These are phyloP conservation scores for Kwoniella mangroviensis DNA, from an alignment of 768 basidiomycete species.

Conservation along the genomic window DNA sequence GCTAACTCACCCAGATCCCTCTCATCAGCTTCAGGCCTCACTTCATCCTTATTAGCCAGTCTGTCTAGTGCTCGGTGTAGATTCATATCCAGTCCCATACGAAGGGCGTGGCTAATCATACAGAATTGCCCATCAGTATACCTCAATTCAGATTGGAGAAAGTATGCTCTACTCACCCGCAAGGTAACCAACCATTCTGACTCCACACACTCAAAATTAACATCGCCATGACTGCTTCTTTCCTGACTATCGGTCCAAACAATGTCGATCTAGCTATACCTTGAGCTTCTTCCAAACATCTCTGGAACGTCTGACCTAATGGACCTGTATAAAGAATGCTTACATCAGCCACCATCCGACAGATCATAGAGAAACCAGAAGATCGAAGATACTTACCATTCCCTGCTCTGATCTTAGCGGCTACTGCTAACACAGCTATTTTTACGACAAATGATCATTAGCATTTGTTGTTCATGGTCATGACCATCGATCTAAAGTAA, in stretches of 20 bases:
- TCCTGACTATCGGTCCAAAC: constrained; percentile 89
- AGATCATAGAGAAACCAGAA: background rate
- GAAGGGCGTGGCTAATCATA: constrained; percentile 73
- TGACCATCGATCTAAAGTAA: background rate
- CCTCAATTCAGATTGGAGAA: background rate
- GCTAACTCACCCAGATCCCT: constrained; percentile 73
- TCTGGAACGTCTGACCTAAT: constrained; percentile 82
- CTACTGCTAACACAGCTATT: constrained; percentile 75
- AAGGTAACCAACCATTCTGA: constrained; percentile 91
- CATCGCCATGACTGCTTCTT: constrained; percentile 93
- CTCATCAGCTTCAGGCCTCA: constrained; percentile 76
- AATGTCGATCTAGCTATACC: constrained; percentile 91
- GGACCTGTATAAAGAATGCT: constrained; percentile 56
- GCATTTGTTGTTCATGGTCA: too few species aligned
- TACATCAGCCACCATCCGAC: background rate
- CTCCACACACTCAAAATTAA: constrained; percentile 89
- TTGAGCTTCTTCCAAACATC: constrained; percentile 90
- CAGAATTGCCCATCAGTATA: constrained; percentile 5
- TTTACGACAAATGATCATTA: background rate
- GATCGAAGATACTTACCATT: constrained; percentile 62
- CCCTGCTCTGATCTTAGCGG: constrained; percentile 87
- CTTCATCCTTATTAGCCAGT: constrained; percentile 68
- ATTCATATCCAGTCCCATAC: constrained; percentile 93
- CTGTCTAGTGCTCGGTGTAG: constrained; percentile 91
- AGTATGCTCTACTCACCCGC: constrained; percentile 61